phyloP scores from a whole-genome alignment of 2,329 filamentous ascomycete species.

The Hymenoscyphus repandus region DNA sequence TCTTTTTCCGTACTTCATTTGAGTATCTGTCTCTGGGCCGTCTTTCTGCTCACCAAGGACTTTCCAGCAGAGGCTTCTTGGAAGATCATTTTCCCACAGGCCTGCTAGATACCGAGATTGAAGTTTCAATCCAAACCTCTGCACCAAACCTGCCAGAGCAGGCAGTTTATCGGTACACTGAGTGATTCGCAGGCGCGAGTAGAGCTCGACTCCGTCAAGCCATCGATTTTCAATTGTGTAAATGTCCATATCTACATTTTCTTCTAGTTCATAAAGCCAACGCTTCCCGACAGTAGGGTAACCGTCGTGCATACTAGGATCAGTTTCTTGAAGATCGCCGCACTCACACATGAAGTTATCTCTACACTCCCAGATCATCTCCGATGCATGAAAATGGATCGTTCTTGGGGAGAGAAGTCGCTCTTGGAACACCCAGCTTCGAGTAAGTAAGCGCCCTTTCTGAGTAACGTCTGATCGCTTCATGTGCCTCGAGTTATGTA shows the following conservation, averaged over 20 bases:
- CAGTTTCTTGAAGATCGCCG: not conserved
- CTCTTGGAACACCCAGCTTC: constrained; percentile 4
- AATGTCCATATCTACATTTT: not conserved
- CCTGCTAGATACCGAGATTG: not conserved
- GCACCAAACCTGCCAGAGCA: constrained; percentile 2
- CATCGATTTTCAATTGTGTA: too few species aligned
- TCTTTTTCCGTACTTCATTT: not conserved
- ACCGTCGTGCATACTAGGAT: not conserved
- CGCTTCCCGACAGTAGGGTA: not conserved
- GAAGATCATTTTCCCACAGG: constrained; percentile 2
- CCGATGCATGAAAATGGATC: not conserved
- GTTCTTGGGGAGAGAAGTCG: not conserved
- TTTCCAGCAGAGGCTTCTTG: not conserved
- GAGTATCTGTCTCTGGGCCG: too few species aligned
- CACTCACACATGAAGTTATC: not conserved
- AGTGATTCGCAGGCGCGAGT: not conserved
- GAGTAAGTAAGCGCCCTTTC: not conserved
- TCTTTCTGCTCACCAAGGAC: too few species aligned
- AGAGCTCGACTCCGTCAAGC: not conserved
- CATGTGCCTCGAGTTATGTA: not conserved
- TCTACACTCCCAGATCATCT: constrained; percentile 2
- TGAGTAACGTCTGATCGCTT: too few species aligned
- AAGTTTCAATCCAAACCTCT: not conserved
- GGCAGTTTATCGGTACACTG: not conserved
- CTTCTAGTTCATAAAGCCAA: not conserved